Evolutionary conservation across 2,329 filamentous ascomycete species (phyloP), one percentile per base, ranked within the genome.

Genomic region (Elsinoe ampelina): DNA sequence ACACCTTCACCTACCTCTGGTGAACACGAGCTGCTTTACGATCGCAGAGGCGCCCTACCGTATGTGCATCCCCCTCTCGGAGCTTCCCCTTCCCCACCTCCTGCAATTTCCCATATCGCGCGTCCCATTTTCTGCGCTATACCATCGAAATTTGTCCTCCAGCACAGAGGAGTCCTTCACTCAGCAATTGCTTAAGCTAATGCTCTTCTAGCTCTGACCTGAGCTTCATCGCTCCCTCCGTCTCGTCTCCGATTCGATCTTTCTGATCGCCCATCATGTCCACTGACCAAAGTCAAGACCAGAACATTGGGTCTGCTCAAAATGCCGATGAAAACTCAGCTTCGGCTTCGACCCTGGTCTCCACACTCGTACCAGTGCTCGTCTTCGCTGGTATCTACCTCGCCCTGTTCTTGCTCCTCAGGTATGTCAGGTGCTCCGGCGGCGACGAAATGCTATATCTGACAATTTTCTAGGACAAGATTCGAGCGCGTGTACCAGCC

Each of bases 401-500:
- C 42, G 35, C 63, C 12, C 43, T 72, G 1, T 77, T 77, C 62
- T 61, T 72, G n/a, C 30, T 73, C 41, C 70, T 75, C 10, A 56
- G 54, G 52, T 55, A 35, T 32, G 22, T 8, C 3, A 11, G 10
- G 5, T 13, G 11, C 8, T 11, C 15, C 13, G 3, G 17, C 22
- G 26, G 13, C 20, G 2, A 22, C 2, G 26, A 12, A 12, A 12
- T 15, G 10, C 17, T 32, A 22, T 22, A 22, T 22, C 39, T 20
- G 11, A 35, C 36, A 19, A 43, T 5, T 3, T 8, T 17, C 3
- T 55, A 66, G 75, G 36, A 68, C 67, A 34, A 67, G 65, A 48
- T 76, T 73, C 59, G 72, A 70, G 17, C 71, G 73, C 39, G 70
- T 73, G 54, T 76, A 76, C 61, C 67, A 67, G 36, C 73, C 74